These are phyloP conservation scores for Colletotrichum godetiae DNA, from an alignment of 2,329 filamentous ascomycete species.

Conservation along the genomic window DNA sequence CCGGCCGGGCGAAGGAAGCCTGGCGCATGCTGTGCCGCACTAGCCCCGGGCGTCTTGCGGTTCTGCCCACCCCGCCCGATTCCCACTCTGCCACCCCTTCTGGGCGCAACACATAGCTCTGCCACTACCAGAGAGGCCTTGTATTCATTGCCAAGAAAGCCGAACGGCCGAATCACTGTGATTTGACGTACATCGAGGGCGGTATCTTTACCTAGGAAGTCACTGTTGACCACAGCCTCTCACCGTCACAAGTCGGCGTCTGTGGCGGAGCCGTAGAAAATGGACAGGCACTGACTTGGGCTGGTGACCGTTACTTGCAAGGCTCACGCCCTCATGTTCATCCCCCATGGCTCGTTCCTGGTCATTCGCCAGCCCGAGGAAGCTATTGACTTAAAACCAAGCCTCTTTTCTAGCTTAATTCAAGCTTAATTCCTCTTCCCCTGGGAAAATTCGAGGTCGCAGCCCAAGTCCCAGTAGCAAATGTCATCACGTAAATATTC, in stretches of 20 bases:
- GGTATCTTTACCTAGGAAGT: no score
- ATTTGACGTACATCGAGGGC: neutral
- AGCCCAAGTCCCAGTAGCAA: neutral
- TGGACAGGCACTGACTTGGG: neutral
- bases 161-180: neutral
- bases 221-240: neutral
- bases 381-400: neutral
- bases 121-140: neutral
- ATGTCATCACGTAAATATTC: no score
- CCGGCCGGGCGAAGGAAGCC: slow-evolving; percentile 7
- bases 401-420: neutral
- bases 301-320: neutral
- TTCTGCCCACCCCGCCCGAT: no score
- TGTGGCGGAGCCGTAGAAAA: neutral
- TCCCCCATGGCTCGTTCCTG: neutral
- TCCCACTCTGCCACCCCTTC: neutral
- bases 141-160: neutral
- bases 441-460: neutral
- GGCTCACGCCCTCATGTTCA: neutral
- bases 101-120: neutral
- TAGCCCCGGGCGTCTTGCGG: neutral
- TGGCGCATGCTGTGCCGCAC: slow-evolving; percentile 12
- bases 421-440: neutral
- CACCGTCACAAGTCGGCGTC: neutral
- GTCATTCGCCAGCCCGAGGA: neutral